Percentiles rank a stretch among this genome's conserved stretches.
Evolutionary conservation across 2,329 filamentous ascomycete genomes (phyloP).

Genomic region (Botrytis hyacinthi): DNA sequence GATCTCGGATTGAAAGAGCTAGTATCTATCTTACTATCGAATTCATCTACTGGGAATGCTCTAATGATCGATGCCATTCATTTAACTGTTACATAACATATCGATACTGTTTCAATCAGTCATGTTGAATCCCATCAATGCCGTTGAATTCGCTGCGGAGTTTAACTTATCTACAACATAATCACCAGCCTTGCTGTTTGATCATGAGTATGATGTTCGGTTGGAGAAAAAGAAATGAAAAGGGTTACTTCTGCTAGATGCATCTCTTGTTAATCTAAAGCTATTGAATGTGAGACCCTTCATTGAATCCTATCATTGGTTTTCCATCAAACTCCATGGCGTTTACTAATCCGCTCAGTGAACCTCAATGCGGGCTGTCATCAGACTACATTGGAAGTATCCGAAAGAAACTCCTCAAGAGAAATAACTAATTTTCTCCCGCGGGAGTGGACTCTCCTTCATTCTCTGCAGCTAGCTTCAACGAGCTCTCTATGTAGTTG

Average conservation of each 20-base stretch:
- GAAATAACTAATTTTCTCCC: not conserved
- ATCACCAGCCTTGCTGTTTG: not conserved
- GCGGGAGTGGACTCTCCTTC: not conserved
- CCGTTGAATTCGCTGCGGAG: not conserved
- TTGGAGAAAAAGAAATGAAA: not conserved
- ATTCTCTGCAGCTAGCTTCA: not conserved
- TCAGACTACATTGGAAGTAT: not conserved
- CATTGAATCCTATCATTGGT: not conserved
- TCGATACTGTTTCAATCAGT: too few relatives aligned
- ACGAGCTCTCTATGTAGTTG: not conserved
- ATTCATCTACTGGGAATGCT: not conserved
- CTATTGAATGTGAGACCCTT: not conserved
- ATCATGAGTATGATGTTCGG: not conserved
- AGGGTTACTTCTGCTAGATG: not conserved
- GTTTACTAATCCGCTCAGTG: not conserved
- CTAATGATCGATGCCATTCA: not conserved
- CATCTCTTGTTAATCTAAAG: not conserved
- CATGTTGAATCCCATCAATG: too few relatives aligned
- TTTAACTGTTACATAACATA: too few relatives aligned
- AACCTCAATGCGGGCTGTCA: not conserved
- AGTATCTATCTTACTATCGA: not conserved
- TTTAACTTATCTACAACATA: not conserved
- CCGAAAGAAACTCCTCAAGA: not conserved
- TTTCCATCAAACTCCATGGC: not conserved
- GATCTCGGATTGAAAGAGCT: not conserved